Base-by-base conservation (phyloP, 257 asterid genomes). In the Gentiana dahurica region DNA sequence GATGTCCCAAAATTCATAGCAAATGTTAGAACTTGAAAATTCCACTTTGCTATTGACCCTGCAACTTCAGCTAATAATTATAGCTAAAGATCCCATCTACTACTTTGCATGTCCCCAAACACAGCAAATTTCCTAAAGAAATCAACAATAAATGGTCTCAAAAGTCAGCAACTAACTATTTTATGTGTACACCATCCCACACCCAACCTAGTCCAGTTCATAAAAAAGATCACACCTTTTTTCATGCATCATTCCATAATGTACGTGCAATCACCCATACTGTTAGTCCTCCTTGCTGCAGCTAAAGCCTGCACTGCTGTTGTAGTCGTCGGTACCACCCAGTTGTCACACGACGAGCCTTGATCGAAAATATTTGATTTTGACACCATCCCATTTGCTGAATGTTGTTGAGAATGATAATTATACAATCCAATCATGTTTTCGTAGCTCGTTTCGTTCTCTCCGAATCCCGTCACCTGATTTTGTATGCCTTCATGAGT, bases 1-100 rank as follows among this genome's bases (percentile, higher is more conserved):
- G 13, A 67, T 81, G 85, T 71, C 80, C 92, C 94, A 84, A 84
- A 87, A 87, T 77, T 75, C 81, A 82, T 73, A 82, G 87, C 85
- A 81, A 56, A 24, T 24, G 53, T 34, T 37, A 60, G 34, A 46
- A 35, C 34, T 44, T 4, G 36, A 57, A 34, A 48, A 45, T 35
- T 36, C 60, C 68, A 69, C 60, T 46, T 24, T 77, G 78, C 93
- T 81, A 84, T 68, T 65, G 69, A 77, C 24, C 67, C 79, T 0
- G 24, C 24, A 87, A 87, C 87, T 73, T 74, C 60, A 60, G 73
- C 63, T 60, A 60, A 24, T 24, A 24, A 24, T 24, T 24, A 24
- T 24, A 24, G 24, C 0, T 24, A 24, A 24, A 24, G 47, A 43
- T 51, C 59, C 66, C 75, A 77, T 62, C 38, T 65, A 55, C 35